Base-by-base conservation (phyloP, 140 eudicot genomes). In the Ambrosia hybrid region DNA sequence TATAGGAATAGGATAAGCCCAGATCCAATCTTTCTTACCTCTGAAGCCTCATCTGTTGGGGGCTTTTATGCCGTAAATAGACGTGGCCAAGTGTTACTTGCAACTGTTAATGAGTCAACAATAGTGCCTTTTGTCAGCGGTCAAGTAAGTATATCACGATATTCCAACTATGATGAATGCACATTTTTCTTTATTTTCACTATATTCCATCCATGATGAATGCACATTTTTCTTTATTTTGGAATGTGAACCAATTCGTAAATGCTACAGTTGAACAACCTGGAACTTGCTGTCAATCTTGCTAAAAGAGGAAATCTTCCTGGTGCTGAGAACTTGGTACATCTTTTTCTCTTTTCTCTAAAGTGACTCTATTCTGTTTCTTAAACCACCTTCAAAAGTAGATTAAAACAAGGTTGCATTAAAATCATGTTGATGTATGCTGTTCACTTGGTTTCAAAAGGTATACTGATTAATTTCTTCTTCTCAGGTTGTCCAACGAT, bases 281-380 rank as follows among this genome's bases (percentile, higher is more conserved):
- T 90, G 83, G 99, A 94, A 81, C 99, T 94, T 84, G 99, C 97
- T 75, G 99, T 90, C 67, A 94, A 84, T 88, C 99, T 94, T 77
- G 99, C 99, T 8, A 94, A 90, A 83, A 81, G 99, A 76, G 99
- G 99, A 79, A 94, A 94, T 71, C 88, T 94, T 68, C 99, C 99
- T 46, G 99, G 99, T 80, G 99, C 99, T 11, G 99, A 94, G 73
- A 90, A 94, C 81, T 51, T 94, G 99, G 99, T 90, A 84, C 4
- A 12, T 13, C 71, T 72, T 75, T 38, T 68, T 9, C 41, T 1
- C 9, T 72, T 30, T 30, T 30, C 34, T 30, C 2, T 2, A 30
- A 30, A 30, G 34, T 30, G 34, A 30, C 2, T 30, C 48, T 46
- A 37, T 46, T 39, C 57, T 68, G 36, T 59, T 76, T 46, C 15